phyloP scores from a whole-genome alignment of 2,329 filamentous ascomycete genomes.

The Claviceps cyperi region DNA sequence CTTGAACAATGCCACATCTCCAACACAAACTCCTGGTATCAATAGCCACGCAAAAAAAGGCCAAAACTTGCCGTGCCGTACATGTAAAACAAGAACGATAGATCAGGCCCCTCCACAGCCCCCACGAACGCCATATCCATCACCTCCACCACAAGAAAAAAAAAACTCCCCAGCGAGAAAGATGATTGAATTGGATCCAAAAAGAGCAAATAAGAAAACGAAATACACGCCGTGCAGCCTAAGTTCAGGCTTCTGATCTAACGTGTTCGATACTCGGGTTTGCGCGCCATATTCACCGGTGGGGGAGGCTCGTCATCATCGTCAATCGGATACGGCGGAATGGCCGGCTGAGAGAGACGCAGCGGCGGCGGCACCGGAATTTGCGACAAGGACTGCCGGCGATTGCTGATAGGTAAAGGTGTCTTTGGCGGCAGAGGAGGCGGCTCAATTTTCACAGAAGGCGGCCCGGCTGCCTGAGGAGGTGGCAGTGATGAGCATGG shows the following conservation, averaged over 20 bases:
- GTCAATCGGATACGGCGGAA: slow-evolving; percentile 65
- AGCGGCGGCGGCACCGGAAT: slow-evolving; percentile 10
- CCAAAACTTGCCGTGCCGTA: not conserved
- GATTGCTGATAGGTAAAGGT: slow-evolving; percentile 36
- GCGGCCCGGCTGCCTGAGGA: slow-evolving; percentile 16
- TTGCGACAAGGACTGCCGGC: slow-evolving; percentile 16
- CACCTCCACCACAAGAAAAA: not conserved
- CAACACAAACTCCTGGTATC: not conserved
- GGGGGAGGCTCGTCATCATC: slow-evolving; percentile 64
- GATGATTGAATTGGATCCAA: not conserved
- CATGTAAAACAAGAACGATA: not conserved
- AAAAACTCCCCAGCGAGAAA: not conserved
- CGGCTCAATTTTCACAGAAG: slow-evolving; percentile 34
- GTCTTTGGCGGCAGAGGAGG: slow-evolving; percentile 69
- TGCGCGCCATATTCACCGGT: slow-evolving; percentile 69
- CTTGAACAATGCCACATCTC: not conserved
- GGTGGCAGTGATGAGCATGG: slow-evolving; percentile 24
- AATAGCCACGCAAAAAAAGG: not conserved
- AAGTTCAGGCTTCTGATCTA: not conserved
- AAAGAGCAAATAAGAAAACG: not conserved
- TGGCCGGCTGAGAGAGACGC: slow-evolving; percentile 20
- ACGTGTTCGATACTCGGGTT: slow-evolving; percentile 52
- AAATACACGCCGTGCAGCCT: not conserved
- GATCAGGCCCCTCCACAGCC: not conserved
- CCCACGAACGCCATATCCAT: not conserved